phyloP scores from a whole-genome alignment of 2,329 filamentous ascomycete species.

The Aspergillus tamarii region DNA sequence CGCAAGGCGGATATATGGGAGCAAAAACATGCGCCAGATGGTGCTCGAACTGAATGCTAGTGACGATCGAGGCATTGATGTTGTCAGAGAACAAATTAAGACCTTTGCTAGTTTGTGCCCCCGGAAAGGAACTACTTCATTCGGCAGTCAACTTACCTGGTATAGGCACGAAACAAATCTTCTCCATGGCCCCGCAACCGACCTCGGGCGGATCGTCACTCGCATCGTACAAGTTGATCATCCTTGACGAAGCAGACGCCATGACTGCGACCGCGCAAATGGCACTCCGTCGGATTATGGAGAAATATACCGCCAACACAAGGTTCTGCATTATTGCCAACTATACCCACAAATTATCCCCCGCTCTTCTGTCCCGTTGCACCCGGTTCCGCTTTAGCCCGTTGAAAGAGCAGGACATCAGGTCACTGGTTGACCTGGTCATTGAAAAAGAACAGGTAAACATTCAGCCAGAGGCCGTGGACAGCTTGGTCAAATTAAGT shows the following conservation, averaged over 20 bases:
- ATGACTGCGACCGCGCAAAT: constrained; percentile 99
- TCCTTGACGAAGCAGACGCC: constrained; percentile 97
- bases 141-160: neutral
- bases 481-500: constrained; percentile 82
- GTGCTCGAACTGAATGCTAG: constrained; percentile 97
- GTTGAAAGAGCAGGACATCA: constrained; percentile 84
- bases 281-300: constrained; percentile 96
- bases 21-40: constrained; percentile 95
- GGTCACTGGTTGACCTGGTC: constrained; percentile 83
- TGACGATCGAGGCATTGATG: constrained; percentile 96
- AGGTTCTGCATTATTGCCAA: constrained; percentile 98
- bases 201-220: constrained; percentile 54
- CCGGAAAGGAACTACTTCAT: neutral
- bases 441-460: constrained; percentile 84
- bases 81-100: constrained; percentile 98
- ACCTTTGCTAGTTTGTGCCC: constrained; percentile 76
- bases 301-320: constrained; percentile 98
- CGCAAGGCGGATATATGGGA: constrained; percentile 88
- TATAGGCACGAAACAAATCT: constrained; percentile 85
- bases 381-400: constrained; percentile 95
- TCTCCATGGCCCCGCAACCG: constrained; percentile 62
- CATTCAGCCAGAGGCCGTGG: constrained; percentile 78
- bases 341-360: constrained; percentile 96
- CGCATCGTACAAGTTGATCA: constrained; percentile 90
- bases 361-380: constrained; percentile 87